Evolutionary conservation across 768 basidiomycete genomes (phyloP), one percentile per base, ranked within the genome.

Genomic region (Mycena venus): DNA sequence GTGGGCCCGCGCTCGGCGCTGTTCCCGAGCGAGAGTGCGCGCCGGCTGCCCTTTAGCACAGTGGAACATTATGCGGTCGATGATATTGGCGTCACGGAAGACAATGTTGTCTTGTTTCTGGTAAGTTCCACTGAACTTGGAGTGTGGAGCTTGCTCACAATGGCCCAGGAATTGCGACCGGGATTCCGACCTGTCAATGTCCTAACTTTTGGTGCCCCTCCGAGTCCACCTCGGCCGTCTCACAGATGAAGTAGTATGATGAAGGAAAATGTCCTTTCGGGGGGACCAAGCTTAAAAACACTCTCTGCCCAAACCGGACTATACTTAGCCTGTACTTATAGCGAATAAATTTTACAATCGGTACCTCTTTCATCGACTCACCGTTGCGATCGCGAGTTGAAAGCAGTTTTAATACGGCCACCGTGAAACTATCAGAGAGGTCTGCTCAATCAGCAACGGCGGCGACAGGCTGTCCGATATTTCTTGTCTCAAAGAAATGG

Each of bases 91-190:
- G 86, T 87, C 47, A 92, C 90, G 14, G 91, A 92, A 79, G 91
- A 93, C 74, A 91, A 91, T 68, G 85, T 92, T 23, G 82, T 91
- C 65, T 78, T 93, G 64, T 86, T 91, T 73, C 80, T 91, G 74
- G 91, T 91, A 79, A 56, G 89, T 83, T 27, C 42, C 34, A 9
- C 1, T 31, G 56, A 62, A 44, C 25, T 49, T 42, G 55, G 44
- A 29, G 25, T n/a, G 67, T 23, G 63, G 63, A 51, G 47, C 64
- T 71, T 64, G 53, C 65, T 63, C 7, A 67, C 49, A 23, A 53
- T 73, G 58, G 62, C 64, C 29, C 65, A 89, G 87, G 86, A 87
- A 77, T 82, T 82, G 63, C 82, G 81, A 25, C 80, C 85, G 29
- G 85, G 84, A 36, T 77, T 82, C 42, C 84, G 83, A 60, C 83